Evolutionary conservation across 2,329 filamentous ascomycete species (phyloP), one percentile per base, ranked within the genome.

Genomic region (Shiraia bambusicola): DNA sequence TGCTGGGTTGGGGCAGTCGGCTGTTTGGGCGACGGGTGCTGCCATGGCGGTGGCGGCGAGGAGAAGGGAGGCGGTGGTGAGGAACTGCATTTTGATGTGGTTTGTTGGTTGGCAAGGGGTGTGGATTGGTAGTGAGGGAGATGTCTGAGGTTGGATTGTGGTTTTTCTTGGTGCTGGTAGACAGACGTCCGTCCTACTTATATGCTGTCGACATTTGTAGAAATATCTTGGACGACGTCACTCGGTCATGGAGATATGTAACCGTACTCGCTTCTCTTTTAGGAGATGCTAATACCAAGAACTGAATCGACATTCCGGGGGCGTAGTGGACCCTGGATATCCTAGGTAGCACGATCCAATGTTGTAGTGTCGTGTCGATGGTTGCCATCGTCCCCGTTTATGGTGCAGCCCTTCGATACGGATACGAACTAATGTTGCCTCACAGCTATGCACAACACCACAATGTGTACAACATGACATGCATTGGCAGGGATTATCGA

Each of bases 1-100:
- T 14, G 52, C 52, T 35, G 52, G 52, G 55, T 58, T 56, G 34
- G 51, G 47, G 52, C 52, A 56, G 30, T 47, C 50, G 17, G 47
- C 34, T 9, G 51, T 49, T 30, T 54, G 52, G 22, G 52, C 40
- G 15, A 50, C 40, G 15, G 57, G 56, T 6, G 52, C 52, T 17
- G 56, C 54, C 8, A 56, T 31, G 17, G 52, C 52, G 25, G 19
- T 22, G 19, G 46, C 44, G 22, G 47, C 49, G 45, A 47, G 43
- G 45, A 59, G 45, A 34, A 47, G 36, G 42, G 55, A 39, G 42
- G 52, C 45, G 26, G 50, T 22, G 19, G 19, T 22, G 42, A 56
- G 25, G 49, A 56, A 50, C 34, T 54, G 49, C 52, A 59, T 59
- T n/a, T 14, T 47, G 35, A 6, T 28, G 29, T 29, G 13, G 26